phyloP scores from a whole-genome alignment of 345 rosid genomes.

The Arabidopsis arenosa region DNA sequence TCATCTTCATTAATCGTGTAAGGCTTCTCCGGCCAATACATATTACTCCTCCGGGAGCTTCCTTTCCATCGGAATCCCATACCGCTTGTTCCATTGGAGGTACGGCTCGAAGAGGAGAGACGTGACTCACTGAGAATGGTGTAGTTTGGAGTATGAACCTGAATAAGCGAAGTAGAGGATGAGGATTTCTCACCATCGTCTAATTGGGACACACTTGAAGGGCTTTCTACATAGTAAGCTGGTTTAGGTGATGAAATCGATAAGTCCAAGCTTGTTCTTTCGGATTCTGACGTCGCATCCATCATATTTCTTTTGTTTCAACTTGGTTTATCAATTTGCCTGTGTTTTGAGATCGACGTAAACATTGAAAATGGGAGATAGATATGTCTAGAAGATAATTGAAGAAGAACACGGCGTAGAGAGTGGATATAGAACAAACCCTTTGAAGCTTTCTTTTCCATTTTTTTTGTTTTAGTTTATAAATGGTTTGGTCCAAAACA shows the following conservation, averaged over 20 bases:
- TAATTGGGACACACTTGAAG: constrained; percentile 69
- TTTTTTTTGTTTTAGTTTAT: background rate
- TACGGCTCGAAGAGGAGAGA: constrained; percentile 47
- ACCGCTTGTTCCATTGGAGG: constrained; percentile 38
- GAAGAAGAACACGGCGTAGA: constrained; percentile 26
- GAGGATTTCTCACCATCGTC: constrained; percentile 84
- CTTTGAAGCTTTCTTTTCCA: constrained; percentile 20
- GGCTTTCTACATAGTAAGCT: constrained; percentile 76
- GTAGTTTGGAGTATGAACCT: constrained; percentile 45
- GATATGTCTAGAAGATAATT: constrained; percentile 10
- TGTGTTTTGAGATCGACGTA: background rate
- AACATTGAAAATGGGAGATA: background rate
- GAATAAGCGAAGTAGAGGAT: constrained; percentile 47
- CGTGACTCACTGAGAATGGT: constrained; percentile 44
- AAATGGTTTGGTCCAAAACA: background rate
- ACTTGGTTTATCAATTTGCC: background rate
- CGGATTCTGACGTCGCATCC: constrained; percentile 77
- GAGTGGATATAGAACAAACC: constrained; percentile 17
- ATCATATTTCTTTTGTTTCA: constrained; percentile 40
- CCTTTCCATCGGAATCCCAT: constrained; percentile 59
- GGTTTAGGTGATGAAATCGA: constrained; percentile 82
- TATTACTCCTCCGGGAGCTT: constrained; percentile 60
- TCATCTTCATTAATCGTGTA: constrained; percentile 76
- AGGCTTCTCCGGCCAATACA: constrained; percentile 74
- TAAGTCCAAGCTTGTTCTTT: constrained; percentile 67